Conservation (phyloP, 129 eudicot species). For the carrot (Daucus carota) region DNA sequence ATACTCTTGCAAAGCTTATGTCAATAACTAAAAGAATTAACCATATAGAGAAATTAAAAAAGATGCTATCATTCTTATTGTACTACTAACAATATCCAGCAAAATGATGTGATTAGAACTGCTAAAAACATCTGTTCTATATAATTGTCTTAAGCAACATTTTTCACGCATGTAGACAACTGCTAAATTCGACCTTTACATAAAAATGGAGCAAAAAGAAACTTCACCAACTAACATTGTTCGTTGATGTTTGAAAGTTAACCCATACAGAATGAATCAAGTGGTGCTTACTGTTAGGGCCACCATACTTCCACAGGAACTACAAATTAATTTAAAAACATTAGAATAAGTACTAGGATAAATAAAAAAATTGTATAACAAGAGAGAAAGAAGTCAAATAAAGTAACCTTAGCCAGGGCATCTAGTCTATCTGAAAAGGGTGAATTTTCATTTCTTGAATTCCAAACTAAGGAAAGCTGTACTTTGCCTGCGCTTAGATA, state of each 20-base stretch:
- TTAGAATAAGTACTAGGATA: conserved; percentile 4
- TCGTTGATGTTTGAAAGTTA: conserved; percentile 84
- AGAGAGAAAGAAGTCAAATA: not conserved
- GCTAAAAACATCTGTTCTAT: not conserved
- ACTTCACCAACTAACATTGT: conserved; percentile 55
- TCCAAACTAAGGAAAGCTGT: conserved; percentile 89
- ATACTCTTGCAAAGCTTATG: no score
- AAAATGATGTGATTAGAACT: not conserved
- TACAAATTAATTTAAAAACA: conserved; percentile 25
- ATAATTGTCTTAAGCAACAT: not conserved
- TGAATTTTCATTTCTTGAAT: conserved; percentile 79
- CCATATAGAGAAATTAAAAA: not conserved
- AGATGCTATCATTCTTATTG: not conserved
- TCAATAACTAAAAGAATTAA: not conserved
- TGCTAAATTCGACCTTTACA: not conserved
- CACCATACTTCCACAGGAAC: conserved; percentile 87
- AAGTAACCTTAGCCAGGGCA: conserved; percentile 60
- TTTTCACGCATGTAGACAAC: not conserved
- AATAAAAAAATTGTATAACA: not conserved
- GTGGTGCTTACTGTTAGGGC: conserved; percentile 57
- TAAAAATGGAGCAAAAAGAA: not conserved
- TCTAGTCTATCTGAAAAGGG: conserved; percentile 52
- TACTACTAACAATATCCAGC: not conserved
- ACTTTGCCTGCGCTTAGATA: conserved; percentile 56
- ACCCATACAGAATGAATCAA: conserved; percentile 95